A percentile compares a stretch with the other conserved stretches of the same genome.
Conservation (phyloP, 2,329 filamentous ascomycete species). For the Calonectria henricotiae region DNA sequence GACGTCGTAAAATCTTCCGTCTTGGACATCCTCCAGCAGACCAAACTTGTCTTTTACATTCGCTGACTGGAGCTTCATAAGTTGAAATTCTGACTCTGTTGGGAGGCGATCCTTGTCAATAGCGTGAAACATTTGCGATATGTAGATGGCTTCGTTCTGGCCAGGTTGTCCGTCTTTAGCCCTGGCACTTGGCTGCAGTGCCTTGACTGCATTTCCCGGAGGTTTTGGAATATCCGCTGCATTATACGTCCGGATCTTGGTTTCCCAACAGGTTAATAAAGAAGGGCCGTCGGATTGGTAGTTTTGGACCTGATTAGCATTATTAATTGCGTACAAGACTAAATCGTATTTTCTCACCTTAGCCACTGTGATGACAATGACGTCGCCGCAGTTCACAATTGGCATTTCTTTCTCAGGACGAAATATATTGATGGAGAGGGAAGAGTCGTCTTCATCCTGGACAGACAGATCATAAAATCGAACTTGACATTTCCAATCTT, state of each 20-base stretch:
- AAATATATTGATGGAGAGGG: conserved; percentile 74
- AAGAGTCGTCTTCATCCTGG: conserved; percentile 60
- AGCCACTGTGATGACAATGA: conserved; percentile 66
- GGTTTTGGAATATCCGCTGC: conserved; percentile 54
- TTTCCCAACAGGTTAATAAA: conserved; percentile 62
- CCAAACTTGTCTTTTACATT: conserved; percentile 73
- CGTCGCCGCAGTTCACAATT: conserved; percentile 60
- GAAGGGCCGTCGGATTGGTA: conserved; percentile 56
- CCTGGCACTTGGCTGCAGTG: conserved; percentile 47
- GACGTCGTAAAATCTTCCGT: conserved; percentile 76
- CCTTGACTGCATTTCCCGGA: conserved; percentile 58
- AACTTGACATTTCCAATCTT: conserved; percentile 77
- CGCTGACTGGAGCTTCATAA: conserved; percentile 58
- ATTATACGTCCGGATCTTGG: conserved; percentile 65
- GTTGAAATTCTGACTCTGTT: conserved; percentile 61
- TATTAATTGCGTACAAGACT: conserved; percentile 5
- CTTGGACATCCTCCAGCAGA: conserved; percentile 75
- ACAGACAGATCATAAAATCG: conserved; percentile 74
- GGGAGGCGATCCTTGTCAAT: conserved; percentile 65
- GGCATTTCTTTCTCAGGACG: conserved; percentile 67
- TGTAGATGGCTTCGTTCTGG: conserved; percentile 60
- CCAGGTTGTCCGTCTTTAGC: conserved; percentile 46
- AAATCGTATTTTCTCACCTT: conserved; percentile 62
- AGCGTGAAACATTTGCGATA: conserved; percentile 66
- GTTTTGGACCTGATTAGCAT: conserved; percentile 61